These are phyloP conservation scores for Leccinum aurantiacum DNA, from an alignment of 768 basidiomycete genomes.

Conservation along the genomic window DNA sequence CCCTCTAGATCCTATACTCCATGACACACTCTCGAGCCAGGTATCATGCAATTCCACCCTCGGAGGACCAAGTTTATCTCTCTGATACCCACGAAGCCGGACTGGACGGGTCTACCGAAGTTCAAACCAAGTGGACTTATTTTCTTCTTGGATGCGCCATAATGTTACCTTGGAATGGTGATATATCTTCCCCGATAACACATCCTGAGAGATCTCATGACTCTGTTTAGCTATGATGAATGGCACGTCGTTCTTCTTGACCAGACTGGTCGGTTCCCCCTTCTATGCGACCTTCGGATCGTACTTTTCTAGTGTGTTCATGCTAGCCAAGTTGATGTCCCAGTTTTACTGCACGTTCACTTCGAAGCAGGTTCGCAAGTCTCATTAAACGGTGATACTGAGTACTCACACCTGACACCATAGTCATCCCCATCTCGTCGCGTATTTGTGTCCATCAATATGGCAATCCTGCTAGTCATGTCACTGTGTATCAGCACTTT, in stretches of 20 bases:
- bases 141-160: slow-evolving; percentile 80
- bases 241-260: slow-evolving; percentile 77
- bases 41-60: slow-evolving; percentile 24
- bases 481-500: slow-evolving; percentile 69
- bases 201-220: slow-evolving; percentile 2
- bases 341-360: slow-evolving; percentile 73
- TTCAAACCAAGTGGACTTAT: slow-evolving; percentile 58
- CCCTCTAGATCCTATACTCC: not conserved
- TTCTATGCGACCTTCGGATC: slow-evolving; percentile 63
- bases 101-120: slow-evolving; percentile 29
- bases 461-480: slow-evolving; percentile 52
- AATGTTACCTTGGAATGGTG: slow-evolving; percentile 90
- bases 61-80: slow-evolving; percentile 11
- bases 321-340: slow-evolving; percentile 63
- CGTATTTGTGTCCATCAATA: slow-evolving; percentile 50
- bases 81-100: slow-evolving; percentile 2
- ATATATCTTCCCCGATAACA: slow-evolving; percentile 17
- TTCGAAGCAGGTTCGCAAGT: slow-evolving; percentile 57
- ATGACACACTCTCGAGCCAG: slow-evolving; percentile 12
- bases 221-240: slow-evolving; percentile 73
- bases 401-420: slow-evolving; percentile 6
- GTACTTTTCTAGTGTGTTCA: slow-evolving; percentile 63
- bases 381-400: not conserved
- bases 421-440: slow-evolving; percentile 64
- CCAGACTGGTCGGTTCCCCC: slow-evolving; percentile 61